phyloP scores from a whole-genome alignment of 768 basidiomycete species.

The Psilocybe tampanensis region DNA sequence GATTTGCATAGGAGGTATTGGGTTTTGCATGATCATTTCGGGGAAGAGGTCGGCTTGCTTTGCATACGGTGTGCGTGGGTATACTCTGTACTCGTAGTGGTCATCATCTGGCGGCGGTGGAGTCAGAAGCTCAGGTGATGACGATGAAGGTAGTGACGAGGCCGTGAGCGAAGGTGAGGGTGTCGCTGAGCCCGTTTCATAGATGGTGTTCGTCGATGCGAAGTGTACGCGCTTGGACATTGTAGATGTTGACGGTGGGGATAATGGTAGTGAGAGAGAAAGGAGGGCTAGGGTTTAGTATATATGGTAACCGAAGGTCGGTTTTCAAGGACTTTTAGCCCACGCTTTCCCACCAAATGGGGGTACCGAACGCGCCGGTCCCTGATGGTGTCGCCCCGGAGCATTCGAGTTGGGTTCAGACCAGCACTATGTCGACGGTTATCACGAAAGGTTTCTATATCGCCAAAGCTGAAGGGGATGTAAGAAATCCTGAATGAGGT shows the following conservation, averaged over 20 bases:
- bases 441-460: background rate
- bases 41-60: constrained; percentile 26
- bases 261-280: constrained; percentile 15
- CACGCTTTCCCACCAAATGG: constrained; percentile 9
- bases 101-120: constrained; percentile 33
- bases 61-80: constrained; percentile 32
- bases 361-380: constrained; percentile 9
- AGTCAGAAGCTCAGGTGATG: constrained; percentile 38
- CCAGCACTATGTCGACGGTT: background rate
- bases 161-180: constrained; percentile 40
- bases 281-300: constrained; percentile 29
- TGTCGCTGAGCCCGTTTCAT: constrained; percentile 34
- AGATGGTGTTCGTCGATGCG: constrained; percentile 37
- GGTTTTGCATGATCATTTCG: constrained; percentile 21
- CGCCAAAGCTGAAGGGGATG: too few species aligned
- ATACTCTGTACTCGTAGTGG: constrained; percentile 21
- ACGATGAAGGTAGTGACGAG: constrained; percentile 38
- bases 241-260: constrained; percentile 15
- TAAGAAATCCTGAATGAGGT: too few species aligned
- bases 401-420: background rate
- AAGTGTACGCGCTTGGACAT: constrained; percentile 47
- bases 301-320: constrained; percentile 27
- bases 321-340: constrained; percentile 9
- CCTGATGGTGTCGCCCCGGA: constrained; percentile 5
- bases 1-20: constrained; percentile 36